Evolutionary conservation across 495 filamentous ascomycete genomes (phyloP).

Genomic region (Aspergillus taichungensis): DNA sequence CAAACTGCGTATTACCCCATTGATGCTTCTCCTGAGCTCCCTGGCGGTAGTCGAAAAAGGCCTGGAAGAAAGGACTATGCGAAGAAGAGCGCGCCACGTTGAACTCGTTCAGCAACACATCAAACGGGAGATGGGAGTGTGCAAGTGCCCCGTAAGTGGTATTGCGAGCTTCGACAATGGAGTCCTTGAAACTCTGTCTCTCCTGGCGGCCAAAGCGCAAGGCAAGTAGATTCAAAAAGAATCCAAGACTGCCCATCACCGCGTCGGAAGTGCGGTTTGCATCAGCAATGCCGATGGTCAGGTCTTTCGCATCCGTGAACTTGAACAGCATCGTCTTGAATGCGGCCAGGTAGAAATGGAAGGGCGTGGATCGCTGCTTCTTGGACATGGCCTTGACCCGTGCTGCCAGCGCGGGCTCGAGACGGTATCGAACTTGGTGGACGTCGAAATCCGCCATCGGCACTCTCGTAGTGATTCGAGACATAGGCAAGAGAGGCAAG

Average conservation of each 20-base stretch:
- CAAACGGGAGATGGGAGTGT: slow-evolving; percentile 35
- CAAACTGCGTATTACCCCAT: background rate
- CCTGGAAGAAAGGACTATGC: slow-evolving; percentile 31
- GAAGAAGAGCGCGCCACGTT: slow-evolving; percentile 21
- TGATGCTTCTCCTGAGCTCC: slow-evolving; percentile 7
- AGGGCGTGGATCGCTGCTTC: slow-evolving; percentile 21
- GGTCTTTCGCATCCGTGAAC: slow-evolving; percentile 15
- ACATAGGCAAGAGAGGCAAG: slow-evolving; percentile 31
- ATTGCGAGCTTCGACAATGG: slow-evolving; percentile 9
- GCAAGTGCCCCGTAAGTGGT: slow-evolving; percentile 17
- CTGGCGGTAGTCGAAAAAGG: slow-evolving; percentile 32
- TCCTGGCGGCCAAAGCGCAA: slow-evolving; percentile 20
- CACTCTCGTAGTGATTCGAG: slow-evolving; percentile 1
- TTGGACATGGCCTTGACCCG: slow-evolving; percentile 13
- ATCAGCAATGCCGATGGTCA: slow-evolving; percentile 39
- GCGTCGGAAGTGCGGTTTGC: slow-evolving; percentile 26
- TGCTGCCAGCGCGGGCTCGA: slow-evolving; percentile 7
- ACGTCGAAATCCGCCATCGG: slow-evolving; percentile 1
- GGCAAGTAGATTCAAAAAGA: slow-evolving; percentile 41
- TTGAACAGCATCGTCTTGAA: slow-evolving; percentile 24
- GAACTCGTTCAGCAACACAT: slow-evolving; percentile 32
- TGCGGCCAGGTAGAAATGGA: slow-evolving; percentile 37
- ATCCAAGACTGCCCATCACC: slow-evolving; percentile 28
- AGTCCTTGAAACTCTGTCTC: slow-evolving; percentile 9
- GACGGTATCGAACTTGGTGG: slow-evolving; percentile 3